Evolutionary conservation across 306 rosid species (phyloP).

Genomic region (cucumber (Cucumis sativus)): Cucumber_9930_V3 NC_026657.2:103501-104000

Average conservation of each 20-base stretch:
- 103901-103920: not conserved
- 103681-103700: not conserved
- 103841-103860: constrained; percentile 53
- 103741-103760: not conserved
- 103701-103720: not conserved
- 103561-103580: not conserved
- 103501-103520: not conserved
- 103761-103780: constrained; percentile 41
- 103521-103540: not conserved
- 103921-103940: not conserved
- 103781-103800: constrained; percentile 96
- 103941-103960: not conserved
- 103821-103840: constrained; percentile 55
- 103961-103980: too few species aligned
- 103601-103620: not conserved
- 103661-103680: not conserved
- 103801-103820: constrained; percentile 59
- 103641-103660: not conserved
- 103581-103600: not conserved
- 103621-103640: not conserved
- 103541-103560: not conserved
- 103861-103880: constrained; percentile 58
- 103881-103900: not conserved
- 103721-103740: not conserved
- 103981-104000: not conserved